Evolutionary conservation across 345 rosid species (phyloP).

Genomic region (Passiflora organensis): DNA sequence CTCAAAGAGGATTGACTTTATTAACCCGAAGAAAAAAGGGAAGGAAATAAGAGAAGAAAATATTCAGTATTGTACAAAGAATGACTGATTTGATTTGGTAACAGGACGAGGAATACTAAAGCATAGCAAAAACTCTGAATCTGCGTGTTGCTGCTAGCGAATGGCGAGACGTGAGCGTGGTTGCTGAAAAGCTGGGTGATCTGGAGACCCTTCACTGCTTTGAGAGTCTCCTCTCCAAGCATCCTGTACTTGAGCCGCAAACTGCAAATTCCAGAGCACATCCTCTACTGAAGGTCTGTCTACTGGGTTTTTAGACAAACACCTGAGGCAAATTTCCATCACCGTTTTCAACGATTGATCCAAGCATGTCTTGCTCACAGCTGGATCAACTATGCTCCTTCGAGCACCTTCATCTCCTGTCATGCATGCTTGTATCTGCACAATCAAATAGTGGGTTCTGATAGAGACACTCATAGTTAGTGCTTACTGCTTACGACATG

Average conservation of each 20-base stretch:
- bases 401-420: conserved; percentile 42
- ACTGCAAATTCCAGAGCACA: conserved; percentile 90
- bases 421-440: conserved; percentile 59
- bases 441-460: not conserved
- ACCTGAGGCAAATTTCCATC: conserved; percentile 73
- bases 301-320: conserved; percentile 51
- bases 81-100: no score
- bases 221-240: conserved; percentile 53
- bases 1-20: no score
- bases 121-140: conserved; percentile 11
- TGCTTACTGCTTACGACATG: not conserved
- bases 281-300: conserved; percentile 87
- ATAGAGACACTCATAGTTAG: not conserved
- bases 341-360: conserved; percentile 75
- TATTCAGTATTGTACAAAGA: not conserved
- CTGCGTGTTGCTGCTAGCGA: conserved; percentile 18
- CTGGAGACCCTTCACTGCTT: conserved; percentile 66
- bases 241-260: conserved; percentile 84
- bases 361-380: conserved; percentile 49
- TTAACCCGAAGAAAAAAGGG: no score
- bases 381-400: conserved; percentile 58
- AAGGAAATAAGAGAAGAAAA: not conserved
- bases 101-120: not conserved
- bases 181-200: conserved; percentile 28
- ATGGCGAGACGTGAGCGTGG: conserved; percentile 20